These are phyloP conservation scores for Annulohypoxylon moriforme DNA, from an alignment of 495 filamentous ascomycete species.

Conservation along the genomic window DNA sequence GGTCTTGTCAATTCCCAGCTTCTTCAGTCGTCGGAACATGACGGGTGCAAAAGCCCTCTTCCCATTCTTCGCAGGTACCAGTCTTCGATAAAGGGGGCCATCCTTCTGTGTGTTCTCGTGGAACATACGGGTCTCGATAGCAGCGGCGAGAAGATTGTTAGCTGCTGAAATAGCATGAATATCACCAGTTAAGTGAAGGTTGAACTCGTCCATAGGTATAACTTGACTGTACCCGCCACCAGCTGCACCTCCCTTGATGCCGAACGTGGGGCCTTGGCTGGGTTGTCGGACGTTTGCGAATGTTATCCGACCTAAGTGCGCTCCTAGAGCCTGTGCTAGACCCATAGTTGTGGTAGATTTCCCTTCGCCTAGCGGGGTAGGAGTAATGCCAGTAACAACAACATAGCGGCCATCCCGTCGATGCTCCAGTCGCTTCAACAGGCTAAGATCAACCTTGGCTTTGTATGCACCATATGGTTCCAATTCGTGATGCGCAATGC, in stretches of 20 bases:
- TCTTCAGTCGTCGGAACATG: conserved; percentile 92
- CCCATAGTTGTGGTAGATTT: conserved; percentile 99
- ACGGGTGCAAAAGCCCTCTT: conserved; percentile 86
- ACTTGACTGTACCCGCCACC: conserved; percentile 98
- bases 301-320: conserved; percentile 83
- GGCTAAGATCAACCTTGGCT: conserved; percentile 86
- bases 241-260: conserved; percentile 97
- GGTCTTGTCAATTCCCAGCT: conserved; percentile 95
- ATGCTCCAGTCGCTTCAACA: conserved; percentile 85
- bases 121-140: conserved; percentile 98
- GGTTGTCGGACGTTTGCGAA: conserved; percentile 98
- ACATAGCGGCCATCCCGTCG: conserved; percentile 90
- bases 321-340: conserved; percentile 91
- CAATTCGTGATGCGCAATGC: conserved; percentile 84
- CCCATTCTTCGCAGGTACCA: conserved; percentile 91
- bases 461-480: conserved; percentile 96
- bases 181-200: conserved; percentile 95
- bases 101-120: conserved; percentile 96
- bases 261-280: conserved; percentile 96
- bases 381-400: conserved; percentile 93
- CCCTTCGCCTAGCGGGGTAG: conserved; percentile 96
- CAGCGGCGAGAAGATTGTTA: conserved; percentile 97
- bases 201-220: conserved; percentile 99
- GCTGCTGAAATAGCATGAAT: conserved; percentile 98
- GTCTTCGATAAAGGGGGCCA: conserved; percentile 83